A percentile compares a stretch with the other conserved stretches of the same genome.
These are phyloP conservation scores for Sclerotinia glacialis DNA, from an alignment of 2,329 filamentous ascomycete genomes.

Conservation along the genomic window DNA sequence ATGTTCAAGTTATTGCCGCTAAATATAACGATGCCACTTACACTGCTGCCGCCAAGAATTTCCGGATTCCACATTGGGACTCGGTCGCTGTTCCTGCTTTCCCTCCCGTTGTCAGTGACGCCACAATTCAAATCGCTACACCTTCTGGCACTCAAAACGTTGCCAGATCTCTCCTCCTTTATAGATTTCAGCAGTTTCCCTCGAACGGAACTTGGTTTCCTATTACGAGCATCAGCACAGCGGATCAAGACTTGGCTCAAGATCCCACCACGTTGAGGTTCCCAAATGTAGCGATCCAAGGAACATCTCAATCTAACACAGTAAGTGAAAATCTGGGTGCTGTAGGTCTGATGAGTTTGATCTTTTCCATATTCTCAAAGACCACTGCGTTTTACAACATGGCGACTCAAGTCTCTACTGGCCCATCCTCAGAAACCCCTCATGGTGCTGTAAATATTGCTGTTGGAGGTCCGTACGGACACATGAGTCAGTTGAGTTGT, in stretches of 20 bases:
- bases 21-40: slow-evolving; percentile 42
- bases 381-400: neutral
- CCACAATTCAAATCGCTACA: slow-evolving; percentile 36
- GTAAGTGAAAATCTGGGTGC: neutral
- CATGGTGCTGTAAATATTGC: slow-evolving; percentile 46
- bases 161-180: slow-evolving; percentile 52
- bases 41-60: slow-evolving; percentile 40
- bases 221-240: neutral
- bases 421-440: slow-evolving; percentile 44
- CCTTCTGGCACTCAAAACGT: slow-evolving; percentile 34
- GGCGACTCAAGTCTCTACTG: slow-evolving; percentile 5
- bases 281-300: neutral
- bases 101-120: slow-evolving; percentile 39
- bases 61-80: slow-evolving; percentile 50
- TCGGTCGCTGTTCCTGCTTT: slow-evolving; percentile 45
- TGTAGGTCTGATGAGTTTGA: neutral
- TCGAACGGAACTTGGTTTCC: slow-evolving; percentile 40
- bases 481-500: slow-evolving; percentile 45
- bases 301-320: neutral
- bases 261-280: slow-evolving; percentile 1
- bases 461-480: slow-evolving; percentile 40
- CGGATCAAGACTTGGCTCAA: slow-evolving; percentile 26
- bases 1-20: slow-evolving; percentile 47
- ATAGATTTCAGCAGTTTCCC: slow-evolving; percentile 44
- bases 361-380: slow-evolving; percentile 10